Base-by-base conservation (phyloP, 1,284 basidiomycete genomes). In the Inonotus hispidus region DNA sequence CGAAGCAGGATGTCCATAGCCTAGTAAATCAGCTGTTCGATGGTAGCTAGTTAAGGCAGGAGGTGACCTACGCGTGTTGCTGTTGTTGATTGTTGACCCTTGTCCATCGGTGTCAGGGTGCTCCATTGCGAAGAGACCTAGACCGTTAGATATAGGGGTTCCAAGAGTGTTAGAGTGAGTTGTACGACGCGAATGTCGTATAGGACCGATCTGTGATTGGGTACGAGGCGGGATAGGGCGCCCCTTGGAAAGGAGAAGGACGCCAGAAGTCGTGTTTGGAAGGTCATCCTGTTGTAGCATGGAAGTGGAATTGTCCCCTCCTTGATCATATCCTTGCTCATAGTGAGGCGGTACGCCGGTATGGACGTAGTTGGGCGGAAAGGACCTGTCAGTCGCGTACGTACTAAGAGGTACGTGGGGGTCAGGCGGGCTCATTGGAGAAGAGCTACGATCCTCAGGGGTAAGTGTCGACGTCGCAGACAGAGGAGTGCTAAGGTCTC, bases 11-110 rank as follows among this genome's bases (percentile, higher is more conserved):
- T 35, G 39, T 38, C 23, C 60, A 56, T 16, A 32, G 39, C 61
- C 61, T 62, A 58, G 56, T 54, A 53, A 62, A 62, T 62, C 56
- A 62, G 54, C 52, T 53, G 56, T 58, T 62, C 61, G 53, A 46
- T 41, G 53, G 43, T 6, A 29, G 19, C 35, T 41, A 25, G 41
- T 47, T 53, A 25, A 47, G 21, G 55, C 32, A 41, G 37, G 45
- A 58, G 50, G 41, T 38, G 56, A 62, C 61, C 56, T 62, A 62
- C 61, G 61, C 56, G 61, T 46, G 27, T 46, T 25, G 39, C 21
- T 29, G 55, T 55, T 38, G 50, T 3, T 27, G 46, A 21, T 27
- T 8, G 46, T 14, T 23, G 46, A 3, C 4, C 25, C 52, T 32
- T 41, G 14, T 21, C 53, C 53, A 23, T 25, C 14, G 41, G 4